phyloP scores from a whole-genome alignment of 2,329 filamentous ascomycete species.

The Sordariomycetes sp. region DNA sequence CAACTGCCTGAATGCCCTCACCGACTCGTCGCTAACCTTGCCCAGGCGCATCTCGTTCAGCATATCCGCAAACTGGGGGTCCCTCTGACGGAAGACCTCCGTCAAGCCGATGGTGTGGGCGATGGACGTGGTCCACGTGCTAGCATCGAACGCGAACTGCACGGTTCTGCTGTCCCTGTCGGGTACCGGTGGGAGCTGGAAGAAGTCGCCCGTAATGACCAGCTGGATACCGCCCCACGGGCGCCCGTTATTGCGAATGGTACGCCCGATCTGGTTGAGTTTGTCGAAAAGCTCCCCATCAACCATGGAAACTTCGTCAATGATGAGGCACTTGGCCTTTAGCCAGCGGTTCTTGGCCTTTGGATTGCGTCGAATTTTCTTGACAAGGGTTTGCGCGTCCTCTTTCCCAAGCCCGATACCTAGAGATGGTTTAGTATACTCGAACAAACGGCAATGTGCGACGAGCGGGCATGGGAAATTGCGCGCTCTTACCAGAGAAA shows the following conservation, averaged over 20 bases:
- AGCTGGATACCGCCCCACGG: conserved; percentile 95
- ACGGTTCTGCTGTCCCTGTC: conserved; percentile 52
- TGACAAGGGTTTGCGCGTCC: conserved; percentile 62
- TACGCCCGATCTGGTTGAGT: conserved; percentile 73
- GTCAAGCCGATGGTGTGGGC: conserved; percentile 92
- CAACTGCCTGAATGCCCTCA: conserved; percentile 62
- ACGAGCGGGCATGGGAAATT: neutral
- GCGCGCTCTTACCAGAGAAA: conserved; percentile 53
- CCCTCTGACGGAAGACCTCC: conserved; percentile 91
- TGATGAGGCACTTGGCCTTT: conserved; percentile 71
- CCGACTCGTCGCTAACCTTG: conserved; percentile 61
- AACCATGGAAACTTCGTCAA: conserved; percentile 98
- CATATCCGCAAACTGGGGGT: conserved; percentile 81
- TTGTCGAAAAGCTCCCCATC: conserved; percentile 97
- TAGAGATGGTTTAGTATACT: conserved; percentile 7
- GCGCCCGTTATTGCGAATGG: conserved; percentile 76
- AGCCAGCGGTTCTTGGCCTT: conserved; percentile 88
- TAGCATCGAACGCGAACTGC: conserved; percentile 88
- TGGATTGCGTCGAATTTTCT: conserved; percentile 78
- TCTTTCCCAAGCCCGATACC: conserved; percentile 87
- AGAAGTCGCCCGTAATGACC: conserved; percentile 93
- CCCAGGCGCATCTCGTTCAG: conserved; percentile 96
- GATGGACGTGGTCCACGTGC: conserved; percentile 84
- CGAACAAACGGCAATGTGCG: neutral
- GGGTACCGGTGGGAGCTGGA: conserved; percentile 89